Base-by-base conservation (phyloP, 495 filamentous ascomycete species). In the Glonium stellatum region DNA sequence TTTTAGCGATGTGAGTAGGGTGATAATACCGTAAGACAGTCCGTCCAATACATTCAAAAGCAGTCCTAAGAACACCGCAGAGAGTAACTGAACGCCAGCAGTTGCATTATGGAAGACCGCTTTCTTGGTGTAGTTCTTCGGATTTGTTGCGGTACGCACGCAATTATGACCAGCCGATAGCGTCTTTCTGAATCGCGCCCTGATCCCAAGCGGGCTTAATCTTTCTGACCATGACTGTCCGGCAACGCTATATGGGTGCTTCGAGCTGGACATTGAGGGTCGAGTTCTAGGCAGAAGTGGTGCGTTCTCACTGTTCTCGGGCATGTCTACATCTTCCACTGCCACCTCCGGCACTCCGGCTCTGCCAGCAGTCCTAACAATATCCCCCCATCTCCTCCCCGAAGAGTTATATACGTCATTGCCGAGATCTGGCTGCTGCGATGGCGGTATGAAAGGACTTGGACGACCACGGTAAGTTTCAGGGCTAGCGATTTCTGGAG, bases 31-130 rank as follows among this genome's bases (percentile, higher is more conserved):
- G 69, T 98, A 98, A 12, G 92, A 97, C 41, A 98, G 71, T 23
- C 90, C 93, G 75, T 98, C 93, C 25, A 98, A 77, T 44, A 98
- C 85, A 66, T 97, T 98, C 18, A 98, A 79, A 5, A 98, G 77
- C 18, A 96, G 77, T 0, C 93, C 93, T 1, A 98, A 81, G 59
- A 95, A 76, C 4, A 97, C 92, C 5, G 92, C 86, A 1, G 95
- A 93, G 12, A 97, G 67, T 51, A 84, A 84, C 41, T 80, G 79
- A 23, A 84, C 69, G 6, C 86, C 78, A 18, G 87, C 73, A 10
- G 93, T 71, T 3, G 78, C 81, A 23, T 80, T 77, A 56, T 79
- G 64, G 83, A 84, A 90, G 5, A 93, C 74, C 0, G 78, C 73
- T 48, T 75, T 80, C 50, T 74, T 76, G 70, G 91, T 76, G 89